Percentiles rank a stretch among this genome's conserved stretches.
Conservation (phyloP, 2,329 filamentous ascomycete species). For the Zymoseptoria pseudotritici region DNA sequence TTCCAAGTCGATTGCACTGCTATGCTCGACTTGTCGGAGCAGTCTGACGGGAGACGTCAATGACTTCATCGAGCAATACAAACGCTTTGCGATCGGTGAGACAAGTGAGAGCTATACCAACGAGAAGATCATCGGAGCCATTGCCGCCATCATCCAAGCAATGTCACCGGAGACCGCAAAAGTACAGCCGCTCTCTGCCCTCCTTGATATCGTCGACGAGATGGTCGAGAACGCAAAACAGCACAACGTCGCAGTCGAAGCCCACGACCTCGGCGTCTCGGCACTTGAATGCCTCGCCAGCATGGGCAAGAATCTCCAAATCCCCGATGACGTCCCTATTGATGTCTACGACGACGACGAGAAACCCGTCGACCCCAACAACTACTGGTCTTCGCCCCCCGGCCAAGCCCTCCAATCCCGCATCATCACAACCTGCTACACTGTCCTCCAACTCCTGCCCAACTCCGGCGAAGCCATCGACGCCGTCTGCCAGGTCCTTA, state of each 20-base stretch:
- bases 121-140: constrained; percentile 65
- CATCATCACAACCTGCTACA: constrained; percentile 44
- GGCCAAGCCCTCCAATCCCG: constrained; percentile 46
- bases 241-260: constrained; percentile 33
- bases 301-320: constrained; percentile 66
- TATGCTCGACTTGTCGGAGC: constrained; percentile 68
- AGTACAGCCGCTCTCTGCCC: constrained; percentile 46
- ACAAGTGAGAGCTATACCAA: constrained; percentile 62
- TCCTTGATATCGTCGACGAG: constrained; percentile 55
- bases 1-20: constrained; percentile 64
- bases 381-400: constrained; percentile 44
- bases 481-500: constrained; percentile 62
- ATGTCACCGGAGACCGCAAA: constrained; percentile 52
- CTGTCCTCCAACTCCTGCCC: constrained; percentile 48
- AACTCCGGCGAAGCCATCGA: constrained; percentile 62
- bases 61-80: constrained; percentile 65
- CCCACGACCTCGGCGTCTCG: constrained; percentile 40
- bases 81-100: constrained; percentile 51
- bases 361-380: constrained; percentile 21
- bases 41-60: constrained; percentile 60
- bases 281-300: constrained; percentile 61
- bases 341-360: constrained; percentile 54
- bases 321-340: constrained; percentile 57
- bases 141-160: constrained; percentile 69
- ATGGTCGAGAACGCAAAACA: constrained; percentile 47